Evolutionary conservation across 108 stramenopile species (phyloP), one percentile per base, ranked within the genome.

Genomic region (Conticribra guillardii): DNA sequence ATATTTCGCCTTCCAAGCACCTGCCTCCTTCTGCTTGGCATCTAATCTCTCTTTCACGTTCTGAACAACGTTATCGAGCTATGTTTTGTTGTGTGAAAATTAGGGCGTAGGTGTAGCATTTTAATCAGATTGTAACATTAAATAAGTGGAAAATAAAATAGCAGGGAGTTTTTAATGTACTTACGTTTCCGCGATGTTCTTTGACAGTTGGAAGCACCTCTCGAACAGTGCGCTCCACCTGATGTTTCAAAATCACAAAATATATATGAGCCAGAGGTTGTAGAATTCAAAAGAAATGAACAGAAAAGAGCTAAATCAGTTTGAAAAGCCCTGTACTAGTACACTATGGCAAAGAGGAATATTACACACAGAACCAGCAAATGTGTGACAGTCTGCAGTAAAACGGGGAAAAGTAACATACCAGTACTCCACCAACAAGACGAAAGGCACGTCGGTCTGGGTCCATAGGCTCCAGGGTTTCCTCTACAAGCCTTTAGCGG

Each of bases 151-250:
- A 18, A 44, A 66, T 33, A 9, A 2, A 32, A 30, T 28, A 24
- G 8, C 4, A 45, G 60, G 33, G 48, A 8, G 29, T 23, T 18
- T 23, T 32, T 28, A 33, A 49, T 41, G 32, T 26, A 56, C 91
- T 83, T 72, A 89, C 91, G 79, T 94, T 94, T 50, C 75, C 82
- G 63, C 79, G 76, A 68, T 96, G 93, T 23, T 74, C 74, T 48
- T 67, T 82, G n/a, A 98, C 93, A 15, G 91, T 89, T 31, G 97
- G 97, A 28, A 98, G 76, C 16, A 97, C 96, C 71, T 98, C 97
- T 62, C 85, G 68, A 4, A 98, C 97, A 16, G 95, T 96, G 32
- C 96, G 92, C 70, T 98, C 96, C 58, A 98, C 76, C 76, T 77
- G 34, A 62, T 44, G 3, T 24, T 26, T 0, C 11, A 28, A 52